Base-by-base conservation (phyloP, 352 stramenopile species). In the Globisporangium sylvaticum region DNA sequence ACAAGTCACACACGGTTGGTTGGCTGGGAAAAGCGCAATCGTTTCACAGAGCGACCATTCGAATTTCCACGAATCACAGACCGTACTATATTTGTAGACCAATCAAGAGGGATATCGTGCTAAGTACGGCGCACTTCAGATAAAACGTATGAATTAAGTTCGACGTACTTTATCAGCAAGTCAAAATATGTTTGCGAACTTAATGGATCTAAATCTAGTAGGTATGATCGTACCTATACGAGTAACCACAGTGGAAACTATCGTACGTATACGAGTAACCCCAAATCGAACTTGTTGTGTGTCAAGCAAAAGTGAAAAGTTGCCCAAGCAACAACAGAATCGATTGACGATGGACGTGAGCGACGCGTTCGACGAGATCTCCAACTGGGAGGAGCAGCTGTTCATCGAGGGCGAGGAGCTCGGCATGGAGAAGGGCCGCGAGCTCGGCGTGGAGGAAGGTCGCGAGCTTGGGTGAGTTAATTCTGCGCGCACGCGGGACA, bases 341-440 rank as follows among this genome's bases (percentile, higher is more conserved):
- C 29, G 20, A 34, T n/a, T 4, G 53, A 58, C 53, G 12, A 89
- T 88, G 81, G 79, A 91, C 76, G 81, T 92, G 58, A 75, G 69
- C 60, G 83, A 88, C 64, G 84, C 83, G 37, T 91, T 92, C 69
- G 83, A 92, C 62, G 80, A 84, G 55, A 90, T 91, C 74, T 84
- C 75, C 10, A 74, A 76, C 62, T 91, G 79, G 72, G 84, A 92
- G 67, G 83, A 88, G 77, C 75, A 84, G 58, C 71, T 87, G 50
- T 77, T 92, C 25, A 83, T 84, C 12, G 76, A 92, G 68, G 83
- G 82, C 22, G 83, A 91, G 55, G 77, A 84, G 60, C 57, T 90
- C 63, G 84, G 80, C 25, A 76, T 86, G 57, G 70, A 84, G 58
- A 70, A 75, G 20, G 87, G 87, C 0, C 72, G 81, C 10, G 70